phyloP scores from a whole-genome alignment of 2,329 filamentous ascomycete species.

The Neurospora sp. region DNA sequence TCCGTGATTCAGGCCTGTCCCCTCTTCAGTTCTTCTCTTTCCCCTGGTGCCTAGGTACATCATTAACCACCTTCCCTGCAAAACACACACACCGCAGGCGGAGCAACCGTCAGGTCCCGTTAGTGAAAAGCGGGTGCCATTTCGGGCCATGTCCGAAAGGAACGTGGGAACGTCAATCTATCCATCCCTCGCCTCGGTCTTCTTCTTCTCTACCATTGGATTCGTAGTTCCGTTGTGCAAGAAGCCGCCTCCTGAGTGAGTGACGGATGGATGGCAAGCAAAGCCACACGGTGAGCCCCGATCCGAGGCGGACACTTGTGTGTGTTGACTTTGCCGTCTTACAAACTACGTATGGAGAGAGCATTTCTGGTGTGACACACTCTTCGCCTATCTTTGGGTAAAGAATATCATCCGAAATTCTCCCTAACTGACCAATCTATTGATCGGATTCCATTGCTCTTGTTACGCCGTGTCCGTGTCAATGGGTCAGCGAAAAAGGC shows the following conservation, averaged over 20 bases:
- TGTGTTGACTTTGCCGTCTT: neutral
- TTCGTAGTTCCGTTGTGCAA: neutral
- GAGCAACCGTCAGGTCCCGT: neutral
- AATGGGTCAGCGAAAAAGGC: neutral
- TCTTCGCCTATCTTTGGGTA: neutral
- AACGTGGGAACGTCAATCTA: neutral
- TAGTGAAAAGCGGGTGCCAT: neutral
- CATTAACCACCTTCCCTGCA: neutral
- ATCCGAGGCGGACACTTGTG: neutral
- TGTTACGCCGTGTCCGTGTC: neutral
- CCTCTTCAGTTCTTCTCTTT: neutral
- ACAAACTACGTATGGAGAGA: neutral
- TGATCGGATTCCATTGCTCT: neutral
- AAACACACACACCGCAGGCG: neutral
- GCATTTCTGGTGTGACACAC: neutral
- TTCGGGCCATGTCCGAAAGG: neutral
- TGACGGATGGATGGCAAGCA: neutral
- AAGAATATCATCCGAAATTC: neutral
- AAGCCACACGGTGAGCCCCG: neutral
- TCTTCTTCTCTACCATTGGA: neutral
- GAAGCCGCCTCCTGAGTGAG: neutral
- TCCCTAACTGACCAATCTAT: neutral
- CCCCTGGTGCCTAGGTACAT: neutral
- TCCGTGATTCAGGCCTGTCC: neutral
- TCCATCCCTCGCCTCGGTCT: neutral